A percentile compares a stretch with the other conserved stretches of the same genome.
Conservation (phyloP, 2,329 filamentous ascomycete genomes). For the Neophaeococcomyces aloes region DNA sequence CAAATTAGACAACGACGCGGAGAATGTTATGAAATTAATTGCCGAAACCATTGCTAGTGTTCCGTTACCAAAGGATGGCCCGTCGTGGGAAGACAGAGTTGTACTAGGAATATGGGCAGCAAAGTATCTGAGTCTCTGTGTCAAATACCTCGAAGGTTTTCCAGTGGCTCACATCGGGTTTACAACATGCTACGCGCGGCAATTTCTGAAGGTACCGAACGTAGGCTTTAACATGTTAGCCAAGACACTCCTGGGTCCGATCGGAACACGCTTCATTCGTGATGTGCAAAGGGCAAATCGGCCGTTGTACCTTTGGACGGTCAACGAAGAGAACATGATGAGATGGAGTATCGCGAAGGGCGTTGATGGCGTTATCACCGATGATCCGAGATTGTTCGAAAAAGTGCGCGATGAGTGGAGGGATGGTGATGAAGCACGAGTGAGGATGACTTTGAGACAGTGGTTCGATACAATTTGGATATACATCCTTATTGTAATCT, state of each 20-base stretch:
- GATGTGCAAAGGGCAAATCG: conserved; percentile 47
- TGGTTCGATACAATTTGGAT: conserved; percentile 17
- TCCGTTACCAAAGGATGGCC: conserved; percentile 27
- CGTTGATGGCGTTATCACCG: conserved; percentile 76
- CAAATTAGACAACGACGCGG: conserved; percentile 49
- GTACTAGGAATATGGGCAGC: conserved; percentile 74
- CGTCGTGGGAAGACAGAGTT: conserved; percentile 62
- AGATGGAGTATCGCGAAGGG: conserved; percentile 58
- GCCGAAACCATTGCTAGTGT: conserved; percentile 51
- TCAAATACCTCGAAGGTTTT: conserved; percentile 39
- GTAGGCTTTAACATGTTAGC: conserved; percentile 72
- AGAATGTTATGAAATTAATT: conserved; percentile 60
- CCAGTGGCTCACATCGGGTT: conserved; percentile 34
- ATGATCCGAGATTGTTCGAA: conserved; percentile 59
- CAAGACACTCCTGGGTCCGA: conserved; percentile 52
- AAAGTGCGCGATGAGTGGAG: conserved; percentile 20
- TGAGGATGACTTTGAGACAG: conserved; percentile 13
- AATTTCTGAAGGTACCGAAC: conserved; percentile 57
- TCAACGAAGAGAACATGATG: conserved; percentile 72
- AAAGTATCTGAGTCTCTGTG: conserved; percentile 56
- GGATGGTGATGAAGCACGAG: conserved; percentile 7
- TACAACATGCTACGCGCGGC: conserved; percentile 49
- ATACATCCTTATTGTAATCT: conserved; percentile 16
- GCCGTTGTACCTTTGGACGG: conserved; percentile 71
- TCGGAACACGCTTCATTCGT: conserved; percentile 56